These are phyloP conservation scores for Trypanosoma avium DNA, from an alignment of 208 protist genomes.

Conservation along the genomic window DNA sequence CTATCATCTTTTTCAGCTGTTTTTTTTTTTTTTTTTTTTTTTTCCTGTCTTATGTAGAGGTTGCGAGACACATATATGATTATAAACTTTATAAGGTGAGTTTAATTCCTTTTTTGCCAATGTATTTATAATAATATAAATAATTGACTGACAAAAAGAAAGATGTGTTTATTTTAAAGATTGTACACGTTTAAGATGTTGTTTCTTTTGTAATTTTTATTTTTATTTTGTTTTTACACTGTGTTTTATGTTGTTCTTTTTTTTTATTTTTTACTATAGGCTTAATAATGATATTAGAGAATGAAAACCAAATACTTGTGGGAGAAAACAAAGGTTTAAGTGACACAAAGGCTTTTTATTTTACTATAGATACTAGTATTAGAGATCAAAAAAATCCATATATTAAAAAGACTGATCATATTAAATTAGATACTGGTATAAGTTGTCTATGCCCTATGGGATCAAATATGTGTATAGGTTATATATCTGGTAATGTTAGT, in stretches of 20 bases:
- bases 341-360: slow-evolving; percentile 2
- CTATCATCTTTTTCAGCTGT: too few relatives aligned
- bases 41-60: too few relatives aligned
- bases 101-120: too few relatives aligned
- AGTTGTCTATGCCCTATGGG: slow-evolving; percentile 6
- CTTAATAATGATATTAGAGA: neutral
- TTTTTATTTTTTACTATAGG: neutral
- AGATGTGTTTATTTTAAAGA: too few relatives aligned
- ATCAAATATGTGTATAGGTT: slow-evolving; percentile 7
- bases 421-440: neutral
- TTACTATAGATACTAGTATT: slow-evolving; percentile 7
- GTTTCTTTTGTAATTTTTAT: neutral
- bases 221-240: slow-evolving; percentile 1
- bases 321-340: neutral
- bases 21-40: too few relatives aligned
- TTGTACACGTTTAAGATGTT: too few relatives aligned
- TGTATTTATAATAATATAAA: too few relatives aligned
- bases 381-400: neutral
- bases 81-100: too few relatives aligned
- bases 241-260: neutral
- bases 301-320: neutral
- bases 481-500: slow-evolving; percentile 6
- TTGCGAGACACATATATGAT: too few relatives aligned
- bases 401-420: neutral
- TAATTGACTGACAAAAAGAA: too few relatives aligned